Evolutionary conservation across 2,329 filamentous ascomycete species (phyloP).

Genomic region (Volutella citrinella): DNA sequence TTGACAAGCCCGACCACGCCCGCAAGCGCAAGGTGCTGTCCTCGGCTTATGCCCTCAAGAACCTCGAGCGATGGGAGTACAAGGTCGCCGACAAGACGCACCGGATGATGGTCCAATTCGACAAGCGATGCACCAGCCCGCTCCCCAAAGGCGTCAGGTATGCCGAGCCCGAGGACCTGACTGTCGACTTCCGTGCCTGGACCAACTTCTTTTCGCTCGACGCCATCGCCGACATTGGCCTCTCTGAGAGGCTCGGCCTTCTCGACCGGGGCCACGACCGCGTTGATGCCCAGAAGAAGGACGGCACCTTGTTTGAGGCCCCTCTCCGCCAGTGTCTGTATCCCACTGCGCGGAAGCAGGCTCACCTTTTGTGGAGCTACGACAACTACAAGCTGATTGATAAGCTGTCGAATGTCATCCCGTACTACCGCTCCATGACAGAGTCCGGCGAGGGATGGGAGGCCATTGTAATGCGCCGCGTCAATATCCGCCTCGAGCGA

Average conservation of each 20-base stretch:
- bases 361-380: conserved; percentile 49
- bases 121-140: conserved; percentile 38
- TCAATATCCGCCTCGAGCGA: conserved; percentile 24
- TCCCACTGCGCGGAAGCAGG: conserved; percentile 46
- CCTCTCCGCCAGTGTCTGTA: conserved; percentile 49
- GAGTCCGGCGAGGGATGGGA: conserved; percentile 36
- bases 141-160: conserved; percentile 22
- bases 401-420: conserved; percentile 47
- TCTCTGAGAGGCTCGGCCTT: conserved; percentile 48
- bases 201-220: conserved; percentile 56
- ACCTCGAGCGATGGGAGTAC: conserved; percentile 52
- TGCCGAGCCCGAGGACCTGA: conserved; percentile 37
- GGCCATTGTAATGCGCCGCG: conserved; percentile 35
- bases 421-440: conserved; percentile 29
- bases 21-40: conserved; percentile 49
- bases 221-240: conserved; percentile 54
- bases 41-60: conserved; percentile 50
- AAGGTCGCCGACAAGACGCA: conserved; percentile 51
- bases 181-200: conserved; percentile 46
- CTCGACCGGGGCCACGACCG: conserved; percentile 47
- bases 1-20: conserved; percentile 50
- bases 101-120: conserved; percentile 42
- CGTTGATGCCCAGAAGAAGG: conserved; percentile 38
- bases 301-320: conserved; percentile 43
- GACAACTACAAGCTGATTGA: conserved; percentile 47